Percentiles rank a stretch among this genome's conserved stretches.
These are phyloP conservation scores for Sugiyamaella qingdaonensis DNA, from an alignment of 805 yeast species.

Conservation along the genomic window DNA sequence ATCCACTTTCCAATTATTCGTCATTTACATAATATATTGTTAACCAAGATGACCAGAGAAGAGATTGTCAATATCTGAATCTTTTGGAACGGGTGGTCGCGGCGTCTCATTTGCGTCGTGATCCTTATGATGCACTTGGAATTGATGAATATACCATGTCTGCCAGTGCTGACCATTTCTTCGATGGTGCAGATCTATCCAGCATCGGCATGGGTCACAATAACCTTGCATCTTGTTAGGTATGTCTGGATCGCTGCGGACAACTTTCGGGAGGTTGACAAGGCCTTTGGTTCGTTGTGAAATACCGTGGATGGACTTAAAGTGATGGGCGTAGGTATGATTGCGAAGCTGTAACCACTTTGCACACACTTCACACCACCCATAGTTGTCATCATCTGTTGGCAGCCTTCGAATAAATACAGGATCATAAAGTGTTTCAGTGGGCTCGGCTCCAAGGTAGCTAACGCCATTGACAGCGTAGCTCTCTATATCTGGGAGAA, in stretches of 20 bases:
- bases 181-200: slow-evolving; percentile 20
- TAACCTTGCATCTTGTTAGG: slow-evolving; percentile 19
- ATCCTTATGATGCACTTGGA: slow-evolving; percentile 20
- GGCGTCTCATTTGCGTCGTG: slow-evolving; percentile 9
- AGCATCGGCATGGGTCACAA: slow-evolving; percentile 14
- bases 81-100: slow-evolving; percentile 4
- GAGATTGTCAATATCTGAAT: background rate
- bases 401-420: slow-evolving; percentile 18
- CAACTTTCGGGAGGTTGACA: slow-evolving; percentile 14
- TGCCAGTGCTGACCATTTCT: slow-evolving; percentile 20
- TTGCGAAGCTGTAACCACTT: slow-evolving; percentile 20
- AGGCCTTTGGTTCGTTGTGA: slow-evolving; percentile 26
- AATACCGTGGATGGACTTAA: slow-evolving; percentile 39
- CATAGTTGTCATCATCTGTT: slow-evolving; percentile 18
- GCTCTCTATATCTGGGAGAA: slow-evolving; percentile 8
- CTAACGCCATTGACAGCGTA: slow-evolving; percentile 14
- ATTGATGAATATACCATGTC: slow-evolving; percentile 22
- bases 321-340: slow-evolving; percentile 48
- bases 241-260: slow-evolving; percentile 15
- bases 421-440: slow-evolving; percentile 19
- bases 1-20: slow-evolving; percentile 16
- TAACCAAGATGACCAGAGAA: slow-evolving; percentile 7
- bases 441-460: slow-evolving; percentile 20
- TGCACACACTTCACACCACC: slow-evolving; percentile 22
- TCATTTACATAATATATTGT: background rate